Conservation (phyloP, 257 asterid genomes). For the Solanum ossicruentum region DNA sequence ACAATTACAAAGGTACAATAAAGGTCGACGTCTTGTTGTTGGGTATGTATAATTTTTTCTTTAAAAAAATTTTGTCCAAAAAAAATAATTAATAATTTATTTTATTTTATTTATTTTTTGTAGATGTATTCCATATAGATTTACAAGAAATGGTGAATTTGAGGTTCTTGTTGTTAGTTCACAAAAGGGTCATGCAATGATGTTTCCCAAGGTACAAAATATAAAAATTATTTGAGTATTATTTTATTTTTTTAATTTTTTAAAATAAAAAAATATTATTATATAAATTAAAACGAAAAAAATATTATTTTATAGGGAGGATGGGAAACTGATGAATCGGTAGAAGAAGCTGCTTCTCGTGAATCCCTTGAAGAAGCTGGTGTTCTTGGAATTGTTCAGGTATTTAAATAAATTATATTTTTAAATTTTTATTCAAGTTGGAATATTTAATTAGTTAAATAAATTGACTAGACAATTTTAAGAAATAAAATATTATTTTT, state of each 20-base stretch:
- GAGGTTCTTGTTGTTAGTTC: conserved; percentile 72
- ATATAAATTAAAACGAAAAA: neutral
- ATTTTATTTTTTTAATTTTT: neutral
- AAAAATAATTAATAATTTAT: too few relatives aligned
- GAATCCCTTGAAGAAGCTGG: conserved; percentile 84
- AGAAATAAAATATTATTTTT: neutral
- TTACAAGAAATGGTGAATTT: conserved; percentile 19
- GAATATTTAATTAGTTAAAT: neutral
- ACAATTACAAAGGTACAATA: conserved; percentile 58
- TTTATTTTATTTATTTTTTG: neutral
- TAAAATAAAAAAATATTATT: neutral
- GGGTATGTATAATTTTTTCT: conserved; percentile 19
- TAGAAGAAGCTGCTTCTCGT: conserved; percentile 66
- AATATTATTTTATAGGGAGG: conserved; percentile 37
- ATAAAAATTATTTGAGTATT: neutral
- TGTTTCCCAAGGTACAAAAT: conserved; percentile 61
- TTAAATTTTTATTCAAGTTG: neutral
- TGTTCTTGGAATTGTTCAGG: conserved; percentile 65
- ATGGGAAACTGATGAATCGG: conserved; percentile 72
- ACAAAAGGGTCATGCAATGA: conserved; percentile 44
- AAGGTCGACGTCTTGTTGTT: conserved; percentile 52
- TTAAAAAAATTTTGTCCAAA: neutral
- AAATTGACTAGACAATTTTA: neutral
- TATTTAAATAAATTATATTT: neutral
- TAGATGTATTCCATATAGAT: conserved; percentile 70